Percentiles rank a stretch among this genome's conserved stretches.
phyloP scores from a whole-genome alignment of 2,329 filamentous ascomycete genomes.

The Penicillium sp. region DNA sequence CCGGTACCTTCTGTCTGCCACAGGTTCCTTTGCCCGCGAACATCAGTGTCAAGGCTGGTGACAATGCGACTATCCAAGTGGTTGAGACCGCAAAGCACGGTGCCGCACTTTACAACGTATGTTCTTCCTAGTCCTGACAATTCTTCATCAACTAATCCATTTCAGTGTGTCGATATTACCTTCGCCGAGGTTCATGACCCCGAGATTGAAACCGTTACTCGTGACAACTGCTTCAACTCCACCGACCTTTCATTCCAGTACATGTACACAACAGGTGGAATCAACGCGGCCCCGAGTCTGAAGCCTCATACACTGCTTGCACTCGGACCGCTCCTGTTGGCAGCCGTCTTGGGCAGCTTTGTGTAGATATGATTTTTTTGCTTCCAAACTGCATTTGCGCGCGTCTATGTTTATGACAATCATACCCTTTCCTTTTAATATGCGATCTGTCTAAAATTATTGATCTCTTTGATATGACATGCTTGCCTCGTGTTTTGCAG shows the following conservation, averaged over 20 bases:
- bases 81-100: conserved; percentile 83
- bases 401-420: conserved; percentile 20
- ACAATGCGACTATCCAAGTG: conserved; percentile 86
- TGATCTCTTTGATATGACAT: conserved; percentile 1
- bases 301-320: conserved; percentile 18
- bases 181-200: conserved; percentile 77
- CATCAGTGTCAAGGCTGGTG: conserved; percentile 71
- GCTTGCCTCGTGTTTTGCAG: not conserved
- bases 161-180: conserved; percentile 88
- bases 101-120: conserved; percentile 76
- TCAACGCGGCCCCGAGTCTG: conserved; percentile 24
- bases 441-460: conserved; percentile 15
- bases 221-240: conserved; percentile 86
- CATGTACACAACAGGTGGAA: conserved; percentile 58
- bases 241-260: conserved; percentile 73
- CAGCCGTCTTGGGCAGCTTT: conserved; percentile 17
- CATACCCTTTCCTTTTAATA: conserved; percentile 18
- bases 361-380: conserved; percentile 12
- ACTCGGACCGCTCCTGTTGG: conserved; percentile 29
- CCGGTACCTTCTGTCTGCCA: conserved; percentile 83
- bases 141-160: not conserved
- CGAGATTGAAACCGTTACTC: conserved; percentile 68
- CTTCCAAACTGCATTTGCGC: conserved; percentile 16
- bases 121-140: conserved; percentile 32
- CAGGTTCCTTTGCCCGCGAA: conserved; percentile 81